Base-by-base conservation (phyloP, 352 stramenopile species). In the Aphanomyces stellatus region DNA sequence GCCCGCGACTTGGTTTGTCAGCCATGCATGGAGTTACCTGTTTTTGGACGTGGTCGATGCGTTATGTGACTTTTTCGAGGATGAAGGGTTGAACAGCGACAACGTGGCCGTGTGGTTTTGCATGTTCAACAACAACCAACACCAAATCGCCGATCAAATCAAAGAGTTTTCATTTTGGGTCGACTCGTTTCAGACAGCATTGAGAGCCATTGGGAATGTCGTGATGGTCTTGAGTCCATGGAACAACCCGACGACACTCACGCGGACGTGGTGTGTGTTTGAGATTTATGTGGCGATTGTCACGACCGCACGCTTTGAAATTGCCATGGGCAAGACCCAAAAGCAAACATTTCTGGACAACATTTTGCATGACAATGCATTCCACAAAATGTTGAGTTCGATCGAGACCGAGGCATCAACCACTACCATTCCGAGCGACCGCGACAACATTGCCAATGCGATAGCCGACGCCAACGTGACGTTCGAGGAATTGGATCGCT, bases 91-190 rank as follows among this genome's bases (percentile, higher is more conserved):
- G 37, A 19, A 46, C n/a, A 17, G 17, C 28, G 34, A 49, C 13
- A 11, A 61, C 27, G 19, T 63, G 3, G 53, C 13, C 2, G 4
- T 68, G 40, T 68, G 61, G 61, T 63, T 68, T 63, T 60, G 53
- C 19, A 15, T 62, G 24, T 68, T 68, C 28, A 62, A 42, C 43
- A 68, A 63, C 51, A 68, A 68, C 31, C 61, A 68, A 35, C 61
- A 68, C 22, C 11, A 46, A 31, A 33, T 28, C 5, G 30, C 11
- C 11, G 22, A 62, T 22, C 17, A 68, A 10, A 25, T 22, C 6
- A 35, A 62, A 31, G 11, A 19, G 5, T 68, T 46, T 46, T 11
- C 13, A 11, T 46, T n/a, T 46, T 68, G 61, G 61, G 2, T 19
- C 3, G 8, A 19, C 4, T 62, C 46, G 17, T 68, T 68, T 63